Conservation (phyloP, 208 protist species). For the Lotmaria passim region DNA sequence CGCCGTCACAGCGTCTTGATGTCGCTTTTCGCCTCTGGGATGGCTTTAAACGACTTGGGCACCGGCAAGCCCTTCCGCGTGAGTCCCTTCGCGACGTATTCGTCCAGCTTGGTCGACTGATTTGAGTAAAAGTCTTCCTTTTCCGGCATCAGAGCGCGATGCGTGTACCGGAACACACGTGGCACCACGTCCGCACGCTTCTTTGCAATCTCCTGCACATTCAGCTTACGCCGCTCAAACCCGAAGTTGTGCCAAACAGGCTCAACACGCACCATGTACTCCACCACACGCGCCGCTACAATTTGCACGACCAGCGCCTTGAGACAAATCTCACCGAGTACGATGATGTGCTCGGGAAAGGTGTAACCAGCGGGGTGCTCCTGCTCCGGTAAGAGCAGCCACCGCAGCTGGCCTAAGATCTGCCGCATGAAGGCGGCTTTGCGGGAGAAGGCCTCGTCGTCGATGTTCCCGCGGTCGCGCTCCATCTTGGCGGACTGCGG, state of each 20-base stretch:
- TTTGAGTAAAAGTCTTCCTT: conserved; percentile 71
- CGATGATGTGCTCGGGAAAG: conserved; percentile 78
- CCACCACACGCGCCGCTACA: conserved; percentile 75
- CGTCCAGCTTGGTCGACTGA: conserved; percentile 29
- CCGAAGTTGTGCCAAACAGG: conserved; percentile 85
- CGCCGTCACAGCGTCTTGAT: no score
- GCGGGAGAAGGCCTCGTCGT: conserved; percentile 88
- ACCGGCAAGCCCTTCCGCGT: conserved; percentile 24
- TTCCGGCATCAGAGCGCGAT: conserved; percentile 64
- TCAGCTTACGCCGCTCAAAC: conserved; percentile 73
- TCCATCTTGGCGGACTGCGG: conserved; percentile 26
- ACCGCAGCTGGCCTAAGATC: conserved; percentile 88
- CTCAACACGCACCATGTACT: conserved; percentile 92
- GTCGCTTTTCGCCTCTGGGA: no score
- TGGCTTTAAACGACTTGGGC: conserved; percentile 11
- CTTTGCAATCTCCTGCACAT: conserved; percentile 43
- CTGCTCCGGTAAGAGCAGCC: conserved; percentile 75
- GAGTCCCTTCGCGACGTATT: conserved; percentile 27
- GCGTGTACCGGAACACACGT: conserved; percentile 58
- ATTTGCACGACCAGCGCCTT: conserved; percentile 87
- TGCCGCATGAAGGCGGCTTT: conserved; percentile 89
- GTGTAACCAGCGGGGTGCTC: conserved; percentile 82
- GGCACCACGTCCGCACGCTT: conserved; percentile 60
- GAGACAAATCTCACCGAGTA: conserved; percentile 80
- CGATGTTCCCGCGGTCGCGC: conserved; percentile 61